phyloP scores from a whole-genome alignment of 176 grass and related monocot species.

The Melocanna baccifera region DNA sequence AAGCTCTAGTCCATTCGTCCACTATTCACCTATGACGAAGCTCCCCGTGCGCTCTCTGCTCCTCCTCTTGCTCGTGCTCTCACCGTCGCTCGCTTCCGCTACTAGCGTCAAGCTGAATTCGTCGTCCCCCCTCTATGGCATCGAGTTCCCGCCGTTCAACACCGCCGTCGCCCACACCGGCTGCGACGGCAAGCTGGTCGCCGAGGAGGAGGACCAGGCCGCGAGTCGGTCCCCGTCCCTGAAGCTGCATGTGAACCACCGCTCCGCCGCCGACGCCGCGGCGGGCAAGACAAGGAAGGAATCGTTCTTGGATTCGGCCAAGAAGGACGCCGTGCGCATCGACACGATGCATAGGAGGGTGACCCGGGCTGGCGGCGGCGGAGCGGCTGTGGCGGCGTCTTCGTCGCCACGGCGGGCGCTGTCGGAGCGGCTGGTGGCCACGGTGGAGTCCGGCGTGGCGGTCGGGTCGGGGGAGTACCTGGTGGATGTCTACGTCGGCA shows the following conservation, averaged over 20 bases:
- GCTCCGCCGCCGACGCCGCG: conserved; percentile 10
- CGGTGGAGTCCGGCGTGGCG: conserved; percentile 74
- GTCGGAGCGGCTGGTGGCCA: conserved; percentile 60
- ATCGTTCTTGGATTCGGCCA: conserved; percentile 42
- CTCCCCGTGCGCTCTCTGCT: conserved; percentile 9
- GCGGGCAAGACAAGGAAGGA: conserved; percentile 39
- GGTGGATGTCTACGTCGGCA: conserved; percentile 85
- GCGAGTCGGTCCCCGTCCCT: conserved; percentile 28
- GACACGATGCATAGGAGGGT: conserved; percentile 42
- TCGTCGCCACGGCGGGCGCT: conserved; percentile 39
- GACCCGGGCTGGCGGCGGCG: background rate
- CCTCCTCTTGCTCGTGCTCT: background rate
- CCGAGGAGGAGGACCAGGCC: background rate
- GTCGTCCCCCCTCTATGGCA: conserved; percentile 47
- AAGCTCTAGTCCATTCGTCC: background rate
- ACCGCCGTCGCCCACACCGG: conserved; percentile 34
- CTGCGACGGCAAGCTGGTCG: conserved; percentile 49
- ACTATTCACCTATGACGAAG: background rate
- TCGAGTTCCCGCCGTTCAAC: conserved; percentile 70
- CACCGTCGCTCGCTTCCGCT: background rate
- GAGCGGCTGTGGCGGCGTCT: background rate
- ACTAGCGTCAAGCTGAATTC: conserved; percentile 18
- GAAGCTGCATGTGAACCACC: conserved; percentile 65
- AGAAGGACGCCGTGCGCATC: conserved; percentile 61
- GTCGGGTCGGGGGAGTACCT: conserved; percentile 89